These are phyloP conservation scores for Fonsecaea multimorphosa DNA, from an alignment of 2,329 filamentous ascomycete genomes.

Conservation along the genomic window DNA sequence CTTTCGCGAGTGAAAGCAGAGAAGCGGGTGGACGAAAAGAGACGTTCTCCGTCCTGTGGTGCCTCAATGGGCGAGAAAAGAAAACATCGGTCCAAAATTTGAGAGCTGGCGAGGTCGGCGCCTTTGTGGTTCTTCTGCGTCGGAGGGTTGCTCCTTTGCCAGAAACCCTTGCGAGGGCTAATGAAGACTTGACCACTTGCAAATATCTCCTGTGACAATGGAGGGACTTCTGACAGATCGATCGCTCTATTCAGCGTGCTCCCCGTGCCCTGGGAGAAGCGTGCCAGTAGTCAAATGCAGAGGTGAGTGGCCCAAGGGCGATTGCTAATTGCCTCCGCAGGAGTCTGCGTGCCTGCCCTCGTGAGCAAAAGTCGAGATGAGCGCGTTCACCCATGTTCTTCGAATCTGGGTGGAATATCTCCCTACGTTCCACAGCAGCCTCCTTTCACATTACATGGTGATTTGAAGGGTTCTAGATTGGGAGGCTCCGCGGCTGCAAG, in stretches of 20 bases:
- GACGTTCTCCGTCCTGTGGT: neutral
- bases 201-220: neutral
- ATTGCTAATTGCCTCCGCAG: neutral
- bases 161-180: neutral
- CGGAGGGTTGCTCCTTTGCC: neutral
- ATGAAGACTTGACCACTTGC: neutral
- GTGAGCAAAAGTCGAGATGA: neutral
- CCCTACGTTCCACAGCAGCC: neutral
- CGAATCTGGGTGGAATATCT: neutral
- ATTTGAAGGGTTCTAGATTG: neutral
- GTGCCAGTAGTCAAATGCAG: neutral
- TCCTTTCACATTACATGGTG: neutral
- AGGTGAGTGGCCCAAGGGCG: neutral
- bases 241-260: neutral
- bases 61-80: neutral
- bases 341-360: neutral
- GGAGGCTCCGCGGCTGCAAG: neutral
- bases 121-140: neutral
- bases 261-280: neutral
- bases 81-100: neutral
- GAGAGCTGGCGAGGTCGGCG: neutral
- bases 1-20: neutral
- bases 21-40: neutral
- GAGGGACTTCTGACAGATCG: neutral
- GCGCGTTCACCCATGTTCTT: neutral